Base-by-base conservation (phyloP, 2,329 filamentous ascomycete species). In the Epichloe typhina region DNA sequence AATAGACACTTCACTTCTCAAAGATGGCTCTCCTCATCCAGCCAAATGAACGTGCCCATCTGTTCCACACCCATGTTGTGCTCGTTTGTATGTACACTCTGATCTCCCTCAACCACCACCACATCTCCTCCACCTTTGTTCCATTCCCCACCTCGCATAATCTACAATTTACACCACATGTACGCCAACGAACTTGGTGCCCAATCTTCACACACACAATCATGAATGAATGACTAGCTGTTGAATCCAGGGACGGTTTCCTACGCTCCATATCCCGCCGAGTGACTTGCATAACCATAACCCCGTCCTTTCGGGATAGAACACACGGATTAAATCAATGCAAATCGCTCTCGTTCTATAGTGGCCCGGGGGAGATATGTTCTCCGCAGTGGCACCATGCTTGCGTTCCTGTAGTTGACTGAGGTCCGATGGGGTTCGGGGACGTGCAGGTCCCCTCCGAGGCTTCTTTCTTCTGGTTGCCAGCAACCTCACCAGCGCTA, bases 361-460 rank as follows among this genome's bases (percentile, higher is more conserved):
- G 36, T 45, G 21, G 17, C 36, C 21, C 17, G 12, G 11, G 6
- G 11, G 19, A 42, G 12, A 52, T 31, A 23, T 47, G 21, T 31
- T 36, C 43, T 47, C 31, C 42, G 21, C 44, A 47, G 45, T 50
- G 44, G 48, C 44, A 19, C 45, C 51, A 37, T 50, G 37, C 39
- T 40, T 9, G 35, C 38, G 8, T 53, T 39, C 39, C 39, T 45
- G 19, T 44, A 19, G 39, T 36, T 50, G 12, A 48, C 9, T 19
- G 47, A 49, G 23, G 40, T 13, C 39, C 44, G 33, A 41, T 44
- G 7, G 33, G 21, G 31, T 9, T 17, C 37, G 19, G 19, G 40
- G 19, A 43, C 26, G 41, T 46, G n/a, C 41, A 49, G 36, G 37
- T 39, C 33, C 46, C 46, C 47, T 26, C 26, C 41, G 33, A n/a